These are phyloP conservation scores for Candida ascalaphidarum DNA, from an alignment of 805 yeast genomes.

Conservation along the genomic window DNA sequence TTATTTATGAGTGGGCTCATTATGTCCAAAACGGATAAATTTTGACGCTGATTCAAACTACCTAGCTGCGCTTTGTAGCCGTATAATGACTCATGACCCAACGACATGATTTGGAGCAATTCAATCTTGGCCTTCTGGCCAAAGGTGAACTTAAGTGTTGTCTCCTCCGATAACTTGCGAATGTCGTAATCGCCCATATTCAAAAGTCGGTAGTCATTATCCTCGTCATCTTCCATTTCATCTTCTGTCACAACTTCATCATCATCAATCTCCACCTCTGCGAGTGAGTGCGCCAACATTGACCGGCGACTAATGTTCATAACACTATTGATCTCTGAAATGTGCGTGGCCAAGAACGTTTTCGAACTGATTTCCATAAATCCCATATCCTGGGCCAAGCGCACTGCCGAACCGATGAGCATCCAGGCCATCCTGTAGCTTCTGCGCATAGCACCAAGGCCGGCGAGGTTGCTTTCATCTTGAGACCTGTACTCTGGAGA, in stretches of 20 bases:
- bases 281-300: constrained; percentile 64
- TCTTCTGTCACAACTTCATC: constrained; percentile 30
- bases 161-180: constrained; percentile 14
- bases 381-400: constrained; percentile 82
- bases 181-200: constrained; percentile 25
- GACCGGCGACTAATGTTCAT: constrained; percentile 74
- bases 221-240: constrained; percentile 8
- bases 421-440: constrained; percentile 91
- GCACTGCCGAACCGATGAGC: constrained; percentile 79
- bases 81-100: constrained; percentile 80
- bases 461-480: constrained; percentile 50
- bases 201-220: constrained; percentile 18
- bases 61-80: constrained; percentile 52
- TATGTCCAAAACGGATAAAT: constrained; percentile 61
- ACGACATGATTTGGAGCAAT: constrained; percentile 64
- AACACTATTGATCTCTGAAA: constrained; percentile 76
- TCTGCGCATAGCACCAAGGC: constrained; percentile 77
- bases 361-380: constrained; percentile 66
- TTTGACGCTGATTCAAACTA: constrained; percentile 49
- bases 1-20: constrained; percentile 68
- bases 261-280: constrained; percentile 52
- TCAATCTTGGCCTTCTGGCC: constrained; percentile 75
- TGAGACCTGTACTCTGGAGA: too few relatives aligned
- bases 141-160: constrained; percentile 43
- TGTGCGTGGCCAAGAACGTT: constrained; percentile 75